Base-by-base conservation (phyloP, 257 asterid genomes). In the Leonotis leonurus region DNA sequence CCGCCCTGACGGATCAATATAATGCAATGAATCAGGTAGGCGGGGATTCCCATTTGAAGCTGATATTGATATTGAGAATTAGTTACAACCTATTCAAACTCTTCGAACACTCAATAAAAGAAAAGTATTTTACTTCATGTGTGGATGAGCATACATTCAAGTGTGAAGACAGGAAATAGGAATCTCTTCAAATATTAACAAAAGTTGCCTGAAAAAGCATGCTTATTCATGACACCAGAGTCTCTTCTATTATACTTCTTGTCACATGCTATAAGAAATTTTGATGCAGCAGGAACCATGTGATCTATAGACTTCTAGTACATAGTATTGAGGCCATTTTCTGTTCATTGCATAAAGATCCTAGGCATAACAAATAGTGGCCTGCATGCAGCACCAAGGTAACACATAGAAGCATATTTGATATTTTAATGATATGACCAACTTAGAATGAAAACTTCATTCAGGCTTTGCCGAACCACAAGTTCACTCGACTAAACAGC, bases 21-120 rank as follows among this genome's bases (percentile, higher is more conserved):
- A 93, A 77, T 93, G 99, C 77, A 93, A 77, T 9, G 99, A 93
- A 82, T 90, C 97, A 8, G 94, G 97, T 14, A 87, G 83, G 63
- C 97, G 97, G 25, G 96, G 94, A 81, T 93, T 93, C 56, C 99
- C 99, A 72, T 93, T 93, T 68, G 99, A 93, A 72, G 97, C 97
- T 93, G 90, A 71, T 62, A 76, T n/a, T 70, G 62, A 49, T 61
- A 57, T 40, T 12, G 50, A 56, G 62, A 60, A 73, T 67, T 52
- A 75, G 80, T 48, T 24, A 54, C 52, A 13, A 56, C 35, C 67
- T 22, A 59, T 58, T 62, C 59, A 44, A 60, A 21, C 25, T 14
- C 50, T 32, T 32, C 4, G 50, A 46, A 48, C n/a, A n/a, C n/a
- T n/a, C n/a, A n/a, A 36, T 27, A 33, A 67, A 69, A 43, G 54